phyloP scores from a whole-genome alignment of 1,284 basidiomycete species.

The Ustilago loliicola region DNA sequence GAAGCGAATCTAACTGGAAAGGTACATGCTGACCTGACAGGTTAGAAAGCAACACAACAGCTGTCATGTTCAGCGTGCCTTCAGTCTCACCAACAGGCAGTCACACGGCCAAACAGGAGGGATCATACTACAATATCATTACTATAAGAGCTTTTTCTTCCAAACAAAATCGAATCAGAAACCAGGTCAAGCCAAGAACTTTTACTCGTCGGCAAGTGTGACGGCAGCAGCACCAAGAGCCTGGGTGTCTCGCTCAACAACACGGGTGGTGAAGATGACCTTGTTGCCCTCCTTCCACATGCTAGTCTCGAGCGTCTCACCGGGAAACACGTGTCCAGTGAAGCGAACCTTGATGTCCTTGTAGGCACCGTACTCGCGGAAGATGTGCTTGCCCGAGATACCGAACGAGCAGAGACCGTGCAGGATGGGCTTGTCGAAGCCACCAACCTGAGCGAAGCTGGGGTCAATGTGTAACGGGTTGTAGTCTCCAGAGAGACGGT shows the following conservation, averaged over 20 bases:
- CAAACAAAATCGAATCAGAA: not conserved
- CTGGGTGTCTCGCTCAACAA: slow-evolving; percentile 80
- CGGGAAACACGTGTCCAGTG: slow-evolving; percentile 90
- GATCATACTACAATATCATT: not conserved
- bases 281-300: slow-evolving; percentile 98
- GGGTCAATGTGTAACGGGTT: slow-evolving; percentile 96
- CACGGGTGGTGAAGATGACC: slow-evolving; percentile 87
- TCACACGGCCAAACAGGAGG: not conserved
- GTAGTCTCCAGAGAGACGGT: slow-evolving; percentile 73
- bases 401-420: slow-evolving; percentile 91
- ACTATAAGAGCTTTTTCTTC: not conserved
- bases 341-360: slow-evolving; percentile 97
- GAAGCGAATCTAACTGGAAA: not conserved
- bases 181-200: not conserved
- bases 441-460: slow-evolving; percentile 91
- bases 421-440: slow-evolving; percentile 85
- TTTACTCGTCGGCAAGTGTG: slow-evolving; percentile 73
- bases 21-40: not conserved
- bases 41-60: not conserved
- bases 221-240: slow-evolving; percentile 82
- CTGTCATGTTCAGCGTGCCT: not conserved
- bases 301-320: slow-evolving; percentile 79
- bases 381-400: slow-evolving; percentile 91
- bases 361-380: slow-evolving; percentile 86
- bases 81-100: not conserved